phyloP scores from a whole-genome alignment of 2,329 filamentous ascomycete species.

The Fonsecaea erecta region DNA sequence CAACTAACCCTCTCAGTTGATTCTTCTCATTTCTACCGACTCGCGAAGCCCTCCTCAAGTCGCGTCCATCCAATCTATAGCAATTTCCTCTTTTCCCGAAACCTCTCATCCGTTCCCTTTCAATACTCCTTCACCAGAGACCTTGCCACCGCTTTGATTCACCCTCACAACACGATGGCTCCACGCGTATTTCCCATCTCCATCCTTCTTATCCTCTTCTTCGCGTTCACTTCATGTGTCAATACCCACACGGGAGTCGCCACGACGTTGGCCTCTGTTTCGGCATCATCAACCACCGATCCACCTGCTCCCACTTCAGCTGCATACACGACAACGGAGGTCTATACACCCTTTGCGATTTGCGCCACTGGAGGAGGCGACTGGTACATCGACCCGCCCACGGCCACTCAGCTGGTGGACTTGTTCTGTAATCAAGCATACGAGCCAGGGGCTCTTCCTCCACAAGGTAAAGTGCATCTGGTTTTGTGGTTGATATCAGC shows the following conservation, averaged over 20 bases:
- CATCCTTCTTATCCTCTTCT: background rate
- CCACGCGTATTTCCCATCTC: background rate
- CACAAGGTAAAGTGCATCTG: background rate
- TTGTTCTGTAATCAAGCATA: conserved; percentile 17
- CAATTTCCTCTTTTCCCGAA: background rate
- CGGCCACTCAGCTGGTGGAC: conserved; percentile 8
- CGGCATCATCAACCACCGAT: background rate
- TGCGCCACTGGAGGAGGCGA: conserved; percentile 15
- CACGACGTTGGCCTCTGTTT: background rate
- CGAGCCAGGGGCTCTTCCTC: conserved; percentile 6
- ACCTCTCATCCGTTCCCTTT: background rate
- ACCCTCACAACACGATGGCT: background rate
- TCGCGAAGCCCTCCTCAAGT: background rate
- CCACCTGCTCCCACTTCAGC: background rate
- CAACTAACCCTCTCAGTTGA: background rate
- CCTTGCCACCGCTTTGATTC: background rate
- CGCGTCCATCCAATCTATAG: background rate
- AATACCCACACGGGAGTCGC: background rate
- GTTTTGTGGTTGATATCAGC: background rate
- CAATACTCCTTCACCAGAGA: background rate
- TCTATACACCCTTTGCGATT: background rate
- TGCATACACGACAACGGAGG: background rate
- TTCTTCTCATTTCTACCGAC: background rate
- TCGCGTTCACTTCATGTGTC: background rate
- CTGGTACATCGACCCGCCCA: conserved; percentile 19